Percentiles rank a stretch among this genome's conserved stretches.
These are phyloP conservation scores for Fraxinus floribunda DNA, from an alignment of 305 asterid species.

Conservation along the genomic window DNA sequence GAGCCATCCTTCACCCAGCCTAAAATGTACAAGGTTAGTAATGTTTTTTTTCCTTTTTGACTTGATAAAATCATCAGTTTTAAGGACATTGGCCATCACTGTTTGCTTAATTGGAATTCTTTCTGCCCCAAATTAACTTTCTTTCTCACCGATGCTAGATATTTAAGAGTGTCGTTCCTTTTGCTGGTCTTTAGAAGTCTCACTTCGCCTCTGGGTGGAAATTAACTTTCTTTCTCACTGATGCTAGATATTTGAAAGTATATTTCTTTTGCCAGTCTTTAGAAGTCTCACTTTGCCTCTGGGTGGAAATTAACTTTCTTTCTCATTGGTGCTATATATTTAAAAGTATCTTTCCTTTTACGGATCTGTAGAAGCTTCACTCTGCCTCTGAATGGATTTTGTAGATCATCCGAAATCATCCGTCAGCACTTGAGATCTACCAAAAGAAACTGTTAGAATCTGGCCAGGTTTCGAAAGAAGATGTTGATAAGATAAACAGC, in stretches of 20 bases:
- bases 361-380: slow-evolving; percentile 16
- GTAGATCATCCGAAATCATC: slow-evolving; percentile 78
- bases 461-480: slow-evolving; percentile 69
- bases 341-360: neutral
- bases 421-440: slow-evolving; percentile 77
- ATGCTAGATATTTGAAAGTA: neutral
- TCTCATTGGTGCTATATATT: neutral
- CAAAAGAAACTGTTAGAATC: slow-evolving; percentile 74
- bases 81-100: neutral
- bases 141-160: neutral
- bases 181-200: slow-evolving; percentile 11
- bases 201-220: slow-evolving; percentile 8
- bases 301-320: neutral
- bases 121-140: neutral
- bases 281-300: neutral
- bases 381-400: slow-evolving; percentile 32
- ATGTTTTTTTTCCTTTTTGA: slow-evolving; percentile 1
- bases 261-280: neutral
- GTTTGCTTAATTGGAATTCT: neutral
- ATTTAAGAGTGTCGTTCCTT: neutral
- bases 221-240: neutral
- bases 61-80: neutral
- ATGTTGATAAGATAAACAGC: slow-evolving; percentile 61
- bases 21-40: slow-evolving; percentile 78
- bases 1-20: slow-evolving; percentile 97